Evolutionary conservation across 192 early-diverging fungal genomes (phyloP), one percentile per base, ranked within the genome.

Genomic region (Backusella australiensis): DNA sequence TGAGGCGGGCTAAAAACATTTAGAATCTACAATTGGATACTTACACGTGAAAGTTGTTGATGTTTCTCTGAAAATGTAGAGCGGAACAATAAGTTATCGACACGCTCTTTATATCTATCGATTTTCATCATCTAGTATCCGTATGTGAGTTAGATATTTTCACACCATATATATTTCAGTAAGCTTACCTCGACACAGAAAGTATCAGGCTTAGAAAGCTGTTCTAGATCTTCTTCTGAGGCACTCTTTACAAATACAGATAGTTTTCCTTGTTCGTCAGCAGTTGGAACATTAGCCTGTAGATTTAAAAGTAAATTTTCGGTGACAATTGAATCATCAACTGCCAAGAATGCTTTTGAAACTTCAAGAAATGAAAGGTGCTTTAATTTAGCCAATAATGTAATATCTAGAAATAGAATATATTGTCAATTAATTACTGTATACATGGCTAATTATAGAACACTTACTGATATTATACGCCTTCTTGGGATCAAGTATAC

Each of bases 181-280:
- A 36, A 39, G 2, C 53, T 66, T 77, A 86, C 85, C 82, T 90
- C 92, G 17, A 90, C 81, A 79, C 91, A 92, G 82, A 95, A 95
- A 14, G 80, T 84, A 34, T 95, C 94, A 3, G 94, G 85, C 5
- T 85, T 79, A 12, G 90, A 89, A 44, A 95, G 81, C n/a, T 82
- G 85, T 34, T 80, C 88, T 77, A 88, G 83, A 78, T 82, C 86
- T 80, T 87, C 87, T 6, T 91, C 90, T 4, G 89, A 77, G 6
- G 89, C 90, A 70, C 89, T 88, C 71, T 88, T 90, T 23, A 77
- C 75, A 82, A 91, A 94, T 17, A 91, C 90, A 14, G 90, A 85
- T n/a, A 95, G 73, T 69, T 91, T 86, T 19, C 94, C 94, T 77
- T 89, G 84, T 74, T 95, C 94, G 74, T 93, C 92, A 8, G 94